Conservation (phyloP, 2,329 filamentous ascomycete species). For the Alternaria gaisen region DNA sequence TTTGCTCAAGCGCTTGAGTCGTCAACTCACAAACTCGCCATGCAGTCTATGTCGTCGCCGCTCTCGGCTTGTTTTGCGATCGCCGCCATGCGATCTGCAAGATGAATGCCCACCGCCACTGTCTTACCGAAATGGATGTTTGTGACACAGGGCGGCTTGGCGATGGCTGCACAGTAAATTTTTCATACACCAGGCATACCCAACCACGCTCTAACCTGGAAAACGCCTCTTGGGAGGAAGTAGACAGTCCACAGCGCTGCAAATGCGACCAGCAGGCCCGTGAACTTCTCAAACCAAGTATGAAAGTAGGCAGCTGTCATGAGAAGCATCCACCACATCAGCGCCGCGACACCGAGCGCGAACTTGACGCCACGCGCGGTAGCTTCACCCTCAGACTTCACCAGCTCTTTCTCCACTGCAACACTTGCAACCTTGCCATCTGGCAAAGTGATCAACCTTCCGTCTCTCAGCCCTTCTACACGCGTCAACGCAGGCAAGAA, state of each 20-base stretch:
- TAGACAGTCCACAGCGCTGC: conserved; percentile 57
- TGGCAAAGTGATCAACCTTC: conserved; percentile 70
- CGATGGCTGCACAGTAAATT: background rate
- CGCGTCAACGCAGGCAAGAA: conserved; percentile 69
- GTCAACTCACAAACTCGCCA: conserved; percentile 4
- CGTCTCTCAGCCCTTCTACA: conserved; percentile 62
- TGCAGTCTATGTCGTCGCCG: background rate
- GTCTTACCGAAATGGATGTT: too few relatives aligned
- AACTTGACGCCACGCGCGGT: conserved; percentile 64
- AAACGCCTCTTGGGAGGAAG: conserved; percentile 58
- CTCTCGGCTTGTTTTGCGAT: background rate
- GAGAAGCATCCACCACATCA: conserved; percentile 94
- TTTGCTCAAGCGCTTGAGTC: conserved; percentile 4
- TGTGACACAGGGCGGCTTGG: too few relatives aligned
- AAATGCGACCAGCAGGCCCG: conserved; percentile 60
- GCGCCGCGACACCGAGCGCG: conserved; percentile 65
- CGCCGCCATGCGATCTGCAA: background rate
- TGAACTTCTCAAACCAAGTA: conserved; percentile 94
- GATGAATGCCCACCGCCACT: background rate
- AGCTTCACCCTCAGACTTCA: conserved; percentile 51
- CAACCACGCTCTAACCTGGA: conserved; percentile 53
- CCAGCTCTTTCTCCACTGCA: conserved; percentile 50
- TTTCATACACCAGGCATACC: conserved; percentile 58
- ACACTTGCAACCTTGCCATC: conserved; percentile 68
- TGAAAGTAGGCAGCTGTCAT: conserved; percentile 99